Evolutionary conservation across 2,329 filamentous ascomycete species (phyloP).

Genomic region (Xylaria sp.): DNA sequence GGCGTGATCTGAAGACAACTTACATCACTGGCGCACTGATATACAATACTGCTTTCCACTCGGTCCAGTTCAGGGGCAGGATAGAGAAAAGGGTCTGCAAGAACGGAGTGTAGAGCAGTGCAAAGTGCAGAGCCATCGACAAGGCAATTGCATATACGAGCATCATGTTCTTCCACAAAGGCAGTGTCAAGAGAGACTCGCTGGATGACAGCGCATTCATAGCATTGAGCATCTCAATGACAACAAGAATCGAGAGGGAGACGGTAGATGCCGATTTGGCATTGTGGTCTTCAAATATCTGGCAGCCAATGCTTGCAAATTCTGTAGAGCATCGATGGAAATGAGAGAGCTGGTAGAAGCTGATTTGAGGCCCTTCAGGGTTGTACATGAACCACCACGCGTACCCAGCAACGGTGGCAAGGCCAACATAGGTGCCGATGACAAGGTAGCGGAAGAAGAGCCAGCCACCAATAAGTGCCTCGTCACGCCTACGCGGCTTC

Average conservation of each 20-base stretch:
- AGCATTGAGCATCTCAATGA: slow-evolving; percentile 99
- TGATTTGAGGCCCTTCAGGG: slow-evolving; percentile 85
- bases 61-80: slow-evolving; percentile 78
- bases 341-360: slow-evolving; percentile 84
- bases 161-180: slow-evolving; percentile 99
- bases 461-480: slow-evolving; percentile 92
- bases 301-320: slow-evolving; percentile 88
- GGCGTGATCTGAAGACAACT: slow-evolving; percentile 49
- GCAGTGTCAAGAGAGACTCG: slow-evolving; percentile 90
- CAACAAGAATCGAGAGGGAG: slow-evolving; percentile 88
- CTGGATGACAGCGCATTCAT: slow-evolving; percentile 97
- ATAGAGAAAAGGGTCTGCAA: slow-evolving; percentile 91
- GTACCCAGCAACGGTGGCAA: slow-evolving; percentile 94
- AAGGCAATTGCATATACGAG: slow-evolving; percentile 92
- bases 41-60: slow-evolving; percentile 89
- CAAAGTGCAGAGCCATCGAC: slow-evolving; percentile 95
- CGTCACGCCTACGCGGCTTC: slow-evolving; percentile 87
- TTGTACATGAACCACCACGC: slow-evolving; percentile 99
- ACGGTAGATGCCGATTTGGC: slow-evolving; percentile 91
- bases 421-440: slow-evolving; percentile 92
- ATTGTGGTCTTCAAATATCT: slow-evolving; percentile 87
- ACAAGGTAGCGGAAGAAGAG: slow-evolving; percentile 97
- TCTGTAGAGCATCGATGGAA: slow-evolving; percentile 91
- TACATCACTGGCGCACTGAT: slow-evolving; percentile 94
- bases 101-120: slow-evolving; percentile 88